phyloP scores from a whole-genome alignment of 1,284 basidiomycete genomes.

The Ceratobasidium sp. region DNA sequence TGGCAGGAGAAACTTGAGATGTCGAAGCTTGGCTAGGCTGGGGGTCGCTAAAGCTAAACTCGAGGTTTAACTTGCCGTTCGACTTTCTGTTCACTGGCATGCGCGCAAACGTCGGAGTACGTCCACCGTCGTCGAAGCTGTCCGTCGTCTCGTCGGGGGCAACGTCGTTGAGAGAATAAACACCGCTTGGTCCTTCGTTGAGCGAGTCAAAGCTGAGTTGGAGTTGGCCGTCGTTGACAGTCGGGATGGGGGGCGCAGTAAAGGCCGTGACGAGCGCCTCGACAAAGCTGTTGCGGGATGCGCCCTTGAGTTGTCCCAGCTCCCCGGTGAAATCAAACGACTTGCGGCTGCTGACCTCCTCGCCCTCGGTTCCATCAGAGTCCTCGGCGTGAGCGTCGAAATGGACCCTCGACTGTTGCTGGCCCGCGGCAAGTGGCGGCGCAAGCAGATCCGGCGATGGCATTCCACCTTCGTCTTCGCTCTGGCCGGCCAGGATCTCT shows the following conservation, averaged over 20 bases:
- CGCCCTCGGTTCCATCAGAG: slow-evolving; percentile 7
- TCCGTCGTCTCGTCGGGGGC: not conserved
- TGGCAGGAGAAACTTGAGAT: not conserved
- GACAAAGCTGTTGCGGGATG: slow-evolving; percentile 74
- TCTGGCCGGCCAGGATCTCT: slow-evolving; percentile 61
- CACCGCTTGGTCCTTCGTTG: not conserved
- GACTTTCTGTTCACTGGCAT: slow-evolving; percentile 51
- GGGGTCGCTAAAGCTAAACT: slow-evolving; percentile 75
- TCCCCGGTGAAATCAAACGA: slow-evolving; percentile 89
- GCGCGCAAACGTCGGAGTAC: not conserved
- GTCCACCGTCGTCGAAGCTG: not conserved
- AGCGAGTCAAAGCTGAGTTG: slow-evolving; percentile 12
- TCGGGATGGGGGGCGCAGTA: slow-evolving; percentile 59
- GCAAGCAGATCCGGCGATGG: slow-evolving; percentile 23
- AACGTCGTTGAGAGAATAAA: not conserved
- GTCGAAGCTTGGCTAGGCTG: not conserved
- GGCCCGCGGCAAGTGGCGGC: not conserved
- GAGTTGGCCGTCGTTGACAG: slow-evolving; percentile 12
- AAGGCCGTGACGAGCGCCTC: slow-evolving; percentile 82
- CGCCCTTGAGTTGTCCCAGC: slow-evolving; percentile 70
- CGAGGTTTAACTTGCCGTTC: slow-evolving; percentile 66
- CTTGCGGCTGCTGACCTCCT: slow-evolving; percentile 57
- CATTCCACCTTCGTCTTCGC: slow-evolving; percentile 51
- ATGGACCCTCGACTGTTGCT: not conserved
- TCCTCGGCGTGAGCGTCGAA: not conserved